phyloP scores from a whole-genome alignment of 2,329 filamentous ascomycete genomes.

The Beauveria asiatica region DNA sequence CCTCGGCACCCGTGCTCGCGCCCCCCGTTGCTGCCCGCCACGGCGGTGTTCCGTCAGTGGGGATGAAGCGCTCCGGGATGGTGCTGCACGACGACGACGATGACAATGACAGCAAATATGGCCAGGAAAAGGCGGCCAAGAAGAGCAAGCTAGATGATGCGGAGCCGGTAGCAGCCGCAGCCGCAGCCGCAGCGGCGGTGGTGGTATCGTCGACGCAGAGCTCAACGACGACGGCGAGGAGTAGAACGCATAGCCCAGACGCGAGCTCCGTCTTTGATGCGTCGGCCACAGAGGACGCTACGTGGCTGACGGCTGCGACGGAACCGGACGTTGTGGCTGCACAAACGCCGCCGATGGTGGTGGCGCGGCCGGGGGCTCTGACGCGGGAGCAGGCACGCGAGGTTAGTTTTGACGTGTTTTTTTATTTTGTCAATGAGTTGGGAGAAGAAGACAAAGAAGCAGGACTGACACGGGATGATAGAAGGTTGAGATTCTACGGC shows the following conservation, averaged over 20 bases:
- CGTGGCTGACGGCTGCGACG: slow-evolving; percentile 41
- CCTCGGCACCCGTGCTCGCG: background rate
- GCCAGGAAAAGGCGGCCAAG: slow-evolving; percentile 20
- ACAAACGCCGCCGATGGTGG: background rate
- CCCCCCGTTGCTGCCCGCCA: background rate
- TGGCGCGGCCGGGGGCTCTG: slow-evolving; percentile 18
- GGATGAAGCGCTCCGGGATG: slow-evolving; percentile 20
- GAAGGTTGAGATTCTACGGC: slow-evolving; percentile 56
- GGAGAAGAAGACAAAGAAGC: too few species aligned
- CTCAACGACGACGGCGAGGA: slow-evolving; percentile 13
- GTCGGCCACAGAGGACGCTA: slow-evolving; percentile 33
- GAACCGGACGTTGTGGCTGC: slow-evolving; percentile 23
- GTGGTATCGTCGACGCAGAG: slow-evolving; percentile 6
- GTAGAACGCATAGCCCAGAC: slow-evolving; percentile 28
- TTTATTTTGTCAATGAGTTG: slow-evolving; percentile 13
- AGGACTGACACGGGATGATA: slow-evolving; percentile 23
- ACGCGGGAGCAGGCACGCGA: slow-evolving; percentile 46
- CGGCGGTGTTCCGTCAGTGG: slow-evolving; percentile 14
- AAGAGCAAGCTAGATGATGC: slow-evolving; percentile 23
- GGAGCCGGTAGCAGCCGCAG: background rate
- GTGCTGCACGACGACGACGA: slow-evolving; percentile 13
- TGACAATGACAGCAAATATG: background rate
- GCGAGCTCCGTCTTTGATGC: slow-evolving; percentile 43
- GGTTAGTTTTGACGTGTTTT: slow-evolving; percentile 25
- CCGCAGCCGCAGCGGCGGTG: too few species aligned